Percentiles rank a stretch among this genome's conserved stretches.
Conservation (phyloP, 1,139 yeast genomes). For the Geotrichum restrictum region DNA sequence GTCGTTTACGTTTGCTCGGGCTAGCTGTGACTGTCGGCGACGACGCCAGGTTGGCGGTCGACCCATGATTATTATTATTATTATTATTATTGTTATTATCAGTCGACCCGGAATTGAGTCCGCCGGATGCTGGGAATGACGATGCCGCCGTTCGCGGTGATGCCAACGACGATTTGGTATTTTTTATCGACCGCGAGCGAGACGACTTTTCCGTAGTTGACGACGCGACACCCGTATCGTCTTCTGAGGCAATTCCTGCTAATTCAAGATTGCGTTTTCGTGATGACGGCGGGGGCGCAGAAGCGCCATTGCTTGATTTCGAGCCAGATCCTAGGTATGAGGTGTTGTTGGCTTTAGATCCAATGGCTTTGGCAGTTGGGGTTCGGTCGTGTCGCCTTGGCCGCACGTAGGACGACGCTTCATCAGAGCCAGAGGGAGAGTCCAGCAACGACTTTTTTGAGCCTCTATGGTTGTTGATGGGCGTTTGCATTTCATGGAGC, state of each 20-base stretch:
- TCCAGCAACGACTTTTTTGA: conserved; percentile 4
- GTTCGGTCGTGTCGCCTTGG: conserved; percentile 8
- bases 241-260: conserved; percentile 13
- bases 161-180: not conserved
- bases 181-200: not conserved
- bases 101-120: too few relatives aligned
- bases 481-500: not conserved
- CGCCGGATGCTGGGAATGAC: too few relatives aligned
- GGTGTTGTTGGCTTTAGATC: conserved; percentile 21
- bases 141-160: not conserved
- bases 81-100: too few relatives aligned
- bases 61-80: too few relatives aligned
- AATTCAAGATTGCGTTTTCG: conserved; percentile 8
- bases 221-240: conserved; percentile 4
- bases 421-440: conserved; percentile 16
- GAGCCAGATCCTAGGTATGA: not conserved
- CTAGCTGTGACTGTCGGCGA: not conserved
- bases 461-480: conserved; percentile 1
- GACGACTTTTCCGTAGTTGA: conserved; percentile 5
- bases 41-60: too few relatives aligned
- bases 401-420: conserved; percentile 3
- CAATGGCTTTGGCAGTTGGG: conserved; percentile 5
- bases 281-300: not conserved
- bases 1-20: conserved; percentile 12
- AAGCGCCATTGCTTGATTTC: not conserved